Evolutionary conservation across 805 yeast species (phyloP).

Genomic region (Zygosaccharomyces lentus): DNA sequence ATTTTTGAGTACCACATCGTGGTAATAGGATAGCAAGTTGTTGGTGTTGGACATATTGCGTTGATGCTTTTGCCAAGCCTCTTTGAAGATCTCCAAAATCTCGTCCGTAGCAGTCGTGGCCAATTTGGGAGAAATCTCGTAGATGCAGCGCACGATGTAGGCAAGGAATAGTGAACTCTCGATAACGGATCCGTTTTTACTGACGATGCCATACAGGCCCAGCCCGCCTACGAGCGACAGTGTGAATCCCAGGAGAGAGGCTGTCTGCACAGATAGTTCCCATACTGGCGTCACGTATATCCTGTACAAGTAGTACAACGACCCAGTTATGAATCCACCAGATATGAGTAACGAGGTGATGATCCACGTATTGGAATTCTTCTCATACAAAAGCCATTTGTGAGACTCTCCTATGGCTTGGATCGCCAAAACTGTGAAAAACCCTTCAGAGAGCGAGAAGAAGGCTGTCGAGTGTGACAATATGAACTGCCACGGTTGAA

Average conservation of each 20-base stretch:
- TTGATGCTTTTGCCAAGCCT: constrained; percentile 36
- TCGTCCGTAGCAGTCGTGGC: constrained; percentile 51
- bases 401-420: constrained; percentile 87
- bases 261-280: constrained; percentile 63
- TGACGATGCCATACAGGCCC: constrained; percentile 77
- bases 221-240: constrained; percentile 70
- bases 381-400: constrained; percentile 50
- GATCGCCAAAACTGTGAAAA: constrained; percentile 84
- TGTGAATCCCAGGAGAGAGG: constrained; percentile 82
- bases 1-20: constrained; percentile 26
- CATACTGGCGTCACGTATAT: constrained; percentile 77
- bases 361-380: constrained; percentile 73
- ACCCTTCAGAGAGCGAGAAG: constrained; percentile 87
- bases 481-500: constrained; percentile 66
- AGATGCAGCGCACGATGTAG: constrained; percentile 87
- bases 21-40: constrained; percentile 31
- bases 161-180: constrained; percentile 84
- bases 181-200: constrained; percentile 82
- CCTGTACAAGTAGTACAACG: constrained; percentile 74
- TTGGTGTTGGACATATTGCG: constrained; percentile 32
- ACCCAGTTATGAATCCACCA: constrained; percentile 69
- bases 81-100: constrained; percentile 38
- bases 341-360: constrained; percentile 66
- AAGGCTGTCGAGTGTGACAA: constrained; percentile 81
- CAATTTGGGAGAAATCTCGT: constrained; percentile 87